phyloP scores from a whole-genome alignment of 2,329 filamentous ascomycete species.

The Fusarium sublunatum region DNA sequence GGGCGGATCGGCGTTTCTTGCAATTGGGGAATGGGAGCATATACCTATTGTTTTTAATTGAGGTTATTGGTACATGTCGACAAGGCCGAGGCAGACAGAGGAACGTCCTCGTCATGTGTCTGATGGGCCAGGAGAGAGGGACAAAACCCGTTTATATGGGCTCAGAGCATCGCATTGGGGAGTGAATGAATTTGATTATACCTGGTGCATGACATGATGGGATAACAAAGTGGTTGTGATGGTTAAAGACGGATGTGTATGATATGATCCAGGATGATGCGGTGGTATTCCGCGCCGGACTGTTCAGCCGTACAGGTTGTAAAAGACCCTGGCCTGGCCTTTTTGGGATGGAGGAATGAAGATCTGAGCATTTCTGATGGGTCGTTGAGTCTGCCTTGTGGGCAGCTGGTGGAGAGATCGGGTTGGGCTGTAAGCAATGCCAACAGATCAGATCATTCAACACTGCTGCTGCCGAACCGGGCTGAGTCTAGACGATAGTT shows the following conservation, averaged over 20 bases:
- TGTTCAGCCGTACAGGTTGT: not conserved
- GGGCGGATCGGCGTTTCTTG: slow-evolving; percentile 42
- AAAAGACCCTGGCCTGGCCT: not conserved
- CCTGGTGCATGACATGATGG: not conserved
- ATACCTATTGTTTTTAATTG: slow-evolving; percentile 45
- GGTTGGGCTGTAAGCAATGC: not conserved
- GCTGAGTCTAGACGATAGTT: too few relatives aligned
- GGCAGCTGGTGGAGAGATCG: not conserved
- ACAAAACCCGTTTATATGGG: slow-evolving; percentile 33
- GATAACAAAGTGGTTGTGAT: not conserved
- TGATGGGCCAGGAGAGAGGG: slow-evolving; percentile 12
- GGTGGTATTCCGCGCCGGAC: slow-evolving; percentile 8
- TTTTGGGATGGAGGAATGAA: slow-evolving; percentile 1
- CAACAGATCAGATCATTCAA: too few relatives aligned
- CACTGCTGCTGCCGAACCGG: too few relatives aligned
- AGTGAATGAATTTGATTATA: slow-evolving; percentile 26
- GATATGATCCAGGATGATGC: not conserved
- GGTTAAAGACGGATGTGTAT: not conserved
- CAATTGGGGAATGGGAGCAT: slow-evolving; percentile 34
- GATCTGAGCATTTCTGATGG: slow-evolving; percentile 6
- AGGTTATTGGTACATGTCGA: slow-evolving; percentile 21
- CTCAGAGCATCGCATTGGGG: slow-evolving; percentile 15
- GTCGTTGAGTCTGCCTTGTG: slow-evolving; percentile 1
- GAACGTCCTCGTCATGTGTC: slow-evolving; percentile 11
- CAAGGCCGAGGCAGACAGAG: slow-evolving; percentile 9